A percentile compares a stretch with the other conserved stretches of the same genome.
Conservation (phyloP, 306 rosid species). For the Potentilla sterilis region DNA sequence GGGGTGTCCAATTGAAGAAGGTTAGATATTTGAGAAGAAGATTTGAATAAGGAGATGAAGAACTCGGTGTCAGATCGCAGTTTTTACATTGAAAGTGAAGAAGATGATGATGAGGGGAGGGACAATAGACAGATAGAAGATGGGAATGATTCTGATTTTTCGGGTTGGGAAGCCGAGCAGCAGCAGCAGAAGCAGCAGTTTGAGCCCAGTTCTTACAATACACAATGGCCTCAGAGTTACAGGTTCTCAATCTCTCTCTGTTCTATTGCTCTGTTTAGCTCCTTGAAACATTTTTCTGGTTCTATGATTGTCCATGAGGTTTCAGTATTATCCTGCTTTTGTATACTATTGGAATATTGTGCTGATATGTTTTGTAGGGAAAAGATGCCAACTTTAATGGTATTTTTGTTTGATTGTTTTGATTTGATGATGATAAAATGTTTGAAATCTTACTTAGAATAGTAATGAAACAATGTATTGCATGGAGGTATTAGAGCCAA, state of each 20-base stretch:
- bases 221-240: constrained; percentile 96
- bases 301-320: not conserved
- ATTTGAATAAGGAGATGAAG: constrained; percentile 48
- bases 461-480: not conserved
- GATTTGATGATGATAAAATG: not conserved
- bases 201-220: constrained; percentile 57
- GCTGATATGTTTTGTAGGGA: not conserved
- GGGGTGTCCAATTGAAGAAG: not conserved
- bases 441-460: not conserved
- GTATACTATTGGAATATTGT: not conserved
- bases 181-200: constrained; percentile 50
- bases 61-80: constrained; percentile 73
- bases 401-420: not conserved
- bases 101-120: constrained; percentile 60
- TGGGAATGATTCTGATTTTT: constrained; percentile 77
- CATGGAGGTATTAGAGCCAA: not conserved
- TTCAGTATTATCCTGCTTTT: not conserved
- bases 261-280: constrained; percentile 5
- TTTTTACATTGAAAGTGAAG: constrained; percentile 78
- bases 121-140: constrained; percentile 52
- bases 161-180: constrained; percentile 48
- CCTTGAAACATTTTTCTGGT: not conserved
- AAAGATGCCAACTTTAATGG: not conserved
- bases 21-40: not conserved
- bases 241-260: constrained; percentile 42